phyloP scores from a whole-genome alignment of 768 basidiomycete genomes.

The Lanmaoa pseudosensibilis region DNA sequence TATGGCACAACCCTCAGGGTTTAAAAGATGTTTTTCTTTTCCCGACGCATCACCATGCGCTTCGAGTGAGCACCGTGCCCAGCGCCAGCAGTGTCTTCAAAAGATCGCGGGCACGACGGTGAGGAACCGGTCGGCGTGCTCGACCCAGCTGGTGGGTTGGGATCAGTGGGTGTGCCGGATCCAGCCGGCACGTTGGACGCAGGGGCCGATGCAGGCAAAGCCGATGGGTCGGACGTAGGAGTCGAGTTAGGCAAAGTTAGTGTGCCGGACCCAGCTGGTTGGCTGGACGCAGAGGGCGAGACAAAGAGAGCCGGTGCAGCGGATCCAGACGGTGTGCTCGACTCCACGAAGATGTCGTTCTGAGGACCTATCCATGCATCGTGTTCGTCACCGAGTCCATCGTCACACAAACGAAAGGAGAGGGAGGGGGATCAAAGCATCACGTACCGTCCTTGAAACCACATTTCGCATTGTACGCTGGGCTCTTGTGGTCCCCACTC shows the following conservation, averaged over 20 bases:
- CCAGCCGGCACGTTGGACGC: neutral
- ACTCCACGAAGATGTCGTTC: slow-evolving; percentile 14
- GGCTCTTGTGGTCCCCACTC: neutral
- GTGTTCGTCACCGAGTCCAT: neutral
- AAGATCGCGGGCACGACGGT: neutral
- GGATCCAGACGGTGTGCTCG: neutral
- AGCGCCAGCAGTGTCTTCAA: neutral
- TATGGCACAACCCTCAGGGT: too few relatives aligned
- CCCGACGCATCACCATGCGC: slow-evolving; percentile 1
- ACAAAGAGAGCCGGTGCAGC: neutral
- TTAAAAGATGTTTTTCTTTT: neutral
- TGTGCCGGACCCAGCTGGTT: neutral
- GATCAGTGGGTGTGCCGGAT: neutral
- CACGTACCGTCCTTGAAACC: slow-evolving; percentile 15
- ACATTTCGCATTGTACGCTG: slow-evolving; percentile 14
- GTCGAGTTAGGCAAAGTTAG: neutral
- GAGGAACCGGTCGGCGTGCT: neutral
- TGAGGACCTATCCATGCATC: slow-evolving; percentile 13
- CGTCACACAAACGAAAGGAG: neutral
- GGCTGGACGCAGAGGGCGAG: neutral
- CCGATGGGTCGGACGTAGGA: neutral
- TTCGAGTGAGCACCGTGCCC: neutral
- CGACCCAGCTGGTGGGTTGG: neutral
- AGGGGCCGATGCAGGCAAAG: neutral
- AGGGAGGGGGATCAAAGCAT: neutral